These are phyloP conservation scores for Saraca asoca DNA, from an alignment of 331 rosid genomes.

Conservation along the genomic window DNA sequence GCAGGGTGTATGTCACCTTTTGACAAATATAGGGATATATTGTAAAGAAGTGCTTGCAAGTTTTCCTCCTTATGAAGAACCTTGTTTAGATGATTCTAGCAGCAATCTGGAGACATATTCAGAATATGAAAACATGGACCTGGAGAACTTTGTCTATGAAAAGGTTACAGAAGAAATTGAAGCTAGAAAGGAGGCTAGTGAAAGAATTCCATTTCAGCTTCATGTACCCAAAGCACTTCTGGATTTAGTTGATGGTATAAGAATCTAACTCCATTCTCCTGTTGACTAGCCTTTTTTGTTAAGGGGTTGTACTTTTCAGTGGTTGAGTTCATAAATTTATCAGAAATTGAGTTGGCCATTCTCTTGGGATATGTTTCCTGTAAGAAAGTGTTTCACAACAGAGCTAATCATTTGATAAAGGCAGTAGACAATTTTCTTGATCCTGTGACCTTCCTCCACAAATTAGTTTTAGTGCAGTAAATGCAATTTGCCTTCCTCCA, in stretches of 20 bases:
- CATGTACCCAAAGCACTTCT: conserved; percentile 75
- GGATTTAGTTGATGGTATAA: conserved; percentile 76
- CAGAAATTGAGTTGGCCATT: conserved; percentile 15
- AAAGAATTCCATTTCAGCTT: conserved; percentile 74
- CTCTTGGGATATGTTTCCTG: background rate
- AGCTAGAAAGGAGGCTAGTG: conserved; percentile 75
- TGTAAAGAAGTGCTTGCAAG: conserved; percentile 71
- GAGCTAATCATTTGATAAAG: background rate
- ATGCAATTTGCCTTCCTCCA: too few species aligned
- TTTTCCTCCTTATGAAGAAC: conserved; percentile 61
- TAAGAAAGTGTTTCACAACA: background rate
- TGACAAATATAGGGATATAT: conserved; percentile 72
- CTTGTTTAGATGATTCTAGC: conserved; percentile 66
- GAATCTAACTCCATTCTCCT: conserved; percentile 12
- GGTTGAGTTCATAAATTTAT: background rate
- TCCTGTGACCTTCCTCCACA: background rate
- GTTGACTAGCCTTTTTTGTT: background rate
- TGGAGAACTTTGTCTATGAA: conserved; percentile 81
- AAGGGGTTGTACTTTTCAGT: background rate
- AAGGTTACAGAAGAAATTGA: conserved; percentile 88
- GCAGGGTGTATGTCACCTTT: conserved; percentile 88
- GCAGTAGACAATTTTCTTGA: background rate
- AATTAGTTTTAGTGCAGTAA: background rate
- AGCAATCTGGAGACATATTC: conserved; percentile 71
- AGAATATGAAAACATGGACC: conserved; percentile 89